Base-by-base conservation (phyloP, 768 basidiomycete species). In the Lepiota brunneoincarnata region DNA sequence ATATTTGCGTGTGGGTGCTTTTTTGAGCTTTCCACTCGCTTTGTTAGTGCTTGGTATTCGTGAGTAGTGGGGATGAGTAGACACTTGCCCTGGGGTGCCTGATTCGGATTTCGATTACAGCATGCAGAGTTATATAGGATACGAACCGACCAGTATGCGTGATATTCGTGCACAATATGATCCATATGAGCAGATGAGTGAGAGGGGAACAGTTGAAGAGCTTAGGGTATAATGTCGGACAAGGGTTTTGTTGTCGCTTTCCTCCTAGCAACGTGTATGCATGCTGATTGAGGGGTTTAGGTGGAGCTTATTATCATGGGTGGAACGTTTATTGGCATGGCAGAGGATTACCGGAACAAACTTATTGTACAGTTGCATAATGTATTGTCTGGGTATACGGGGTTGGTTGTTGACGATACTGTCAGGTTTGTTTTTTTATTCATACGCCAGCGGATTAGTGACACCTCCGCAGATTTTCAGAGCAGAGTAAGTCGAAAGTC, bases 21-120 rank as follows among this genome's bases (percentile, higher is more conserved):
- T n/a, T n/a, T n/a, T n/a, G n/a, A n/a, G n/a, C n/a, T n/a, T n/a
- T n/a, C n/a, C n/a, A n/a, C n/a, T n/a, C n/a, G n/a, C n/a, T n/a
- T n/a, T n/a, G n/a, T n/a, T n/a, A n/a, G n/a, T n/a, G n/a, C n/a
- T n/a, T n/a, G n/a, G n/a, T n/a, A n/a, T n/a, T n/a, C n/a, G n/a
- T n/a, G n/a, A n/a, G n/a, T n/a, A n/a, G n/a, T n/a, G n/a, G n/a
- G n/a, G n/a, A n/a, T n/a, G n/a, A n/a, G n/a, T n/a, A 94, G 93
- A 36, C 97, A 98, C n/a, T 68, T 99, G 97, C 66, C 97, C 97
- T 4, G 97, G 97, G 52, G 97, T 97, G 15, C 97, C 97, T 3
- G 97, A 99, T 70, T 98, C 97, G 1, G 97, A 99, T 71, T 99
- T 99, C 60, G 97, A 99, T 67, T 99, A 99, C 65, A 98, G 95